phyloP scores from a whole-genome alignment of 176 grass and related monocot species.

The Oryza brachyantha region DNA sequence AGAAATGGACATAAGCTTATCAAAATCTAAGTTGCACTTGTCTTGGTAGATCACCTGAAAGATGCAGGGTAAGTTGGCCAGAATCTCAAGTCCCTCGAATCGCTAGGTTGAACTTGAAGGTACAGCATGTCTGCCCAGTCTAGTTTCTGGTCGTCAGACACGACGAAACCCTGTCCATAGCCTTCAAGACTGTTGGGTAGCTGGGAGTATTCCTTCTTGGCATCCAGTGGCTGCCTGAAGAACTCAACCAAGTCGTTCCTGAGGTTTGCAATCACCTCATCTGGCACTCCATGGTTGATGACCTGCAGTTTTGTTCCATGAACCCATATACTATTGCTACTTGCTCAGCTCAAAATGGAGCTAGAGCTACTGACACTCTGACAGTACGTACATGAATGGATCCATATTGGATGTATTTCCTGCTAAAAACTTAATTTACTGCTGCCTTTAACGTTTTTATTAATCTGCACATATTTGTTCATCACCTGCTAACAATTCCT shows the following conservation, averaged over 20 bases:
- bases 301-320: slow-evolving; percentile 5
- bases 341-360: background rate
- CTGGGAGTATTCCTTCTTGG: slow-evolving; percentile 8
- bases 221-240: slow-evolving; percentile 16
- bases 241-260: slow-evolving; percentile 16
- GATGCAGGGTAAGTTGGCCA: slow-evolving; percentile 33
- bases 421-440: too few relatives aligned
- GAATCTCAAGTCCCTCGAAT: slow-evolving; percentile 23
- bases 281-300: slow-evolving; percentile 31
- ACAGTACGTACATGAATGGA: background rate
- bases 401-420: too few relatives aligned
- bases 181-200: slow-evolving; percentile 20
- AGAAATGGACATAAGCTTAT: background rate
- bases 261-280: slow-evolving; percentile 10
- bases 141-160: slow-evolving; percentile 37
- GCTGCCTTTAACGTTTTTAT: too few relatives aligned
- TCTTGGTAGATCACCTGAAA: background rate
- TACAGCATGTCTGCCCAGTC: slow-evolving; percentile 41
- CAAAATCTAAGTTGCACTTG: background rate
- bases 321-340: background rate
- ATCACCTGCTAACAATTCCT: background rate
- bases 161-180: slow-evolving; percentile 44
- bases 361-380: background rate
- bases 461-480: too few relatives aligned
- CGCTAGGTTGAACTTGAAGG: slow-evolving; percentile 10